Base-by-base conservation (phyloP, 2,329 filamentous ascomycete genomes). In the Trichoderma citrinoviride region DNA sequence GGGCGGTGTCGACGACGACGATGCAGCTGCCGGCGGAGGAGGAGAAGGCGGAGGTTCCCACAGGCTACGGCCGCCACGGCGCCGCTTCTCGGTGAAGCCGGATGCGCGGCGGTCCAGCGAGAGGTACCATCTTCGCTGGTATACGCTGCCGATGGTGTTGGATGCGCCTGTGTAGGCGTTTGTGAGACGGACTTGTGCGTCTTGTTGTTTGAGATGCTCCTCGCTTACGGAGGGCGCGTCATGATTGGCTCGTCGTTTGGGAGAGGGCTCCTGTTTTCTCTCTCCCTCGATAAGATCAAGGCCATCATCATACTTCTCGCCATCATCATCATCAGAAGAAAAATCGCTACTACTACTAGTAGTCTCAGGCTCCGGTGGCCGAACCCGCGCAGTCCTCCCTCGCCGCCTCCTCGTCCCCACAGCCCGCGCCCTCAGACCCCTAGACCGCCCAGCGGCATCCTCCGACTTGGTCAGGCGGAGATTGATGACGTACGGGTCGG, bases 111-210 rank as follows among this genome's bases (percentile, higher is more conserved):
- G 79, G 70, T 91, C 89, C 1, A 91, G 77, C 12, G 83, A 84
- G 19, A 90, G 70, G 66, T 85, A 90, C 89, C 88, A 91, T 47
- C 81, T 79, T 5, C 88, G 81, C 73, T 91, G 88, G 69, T 91
- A 84, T 4, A 91, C 78, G 43, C 87, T 90, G 6, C 83, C 85
- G 46, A 91, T 87, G 3, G 81, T 84, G 70, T 91, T 91, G 1
- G 71, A 79, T 0, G 89, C 86, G 5, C 89, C 88, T 0, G 83
- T 77, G 70, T 91, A 91, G 5, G 88, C 87, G 69, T 91, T 91
- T 6, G 82, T 85, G 2, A 73, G 73, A 7, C 85, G 82, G 25
- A 89, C 82, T 29, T 83, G 75, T 44, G 83, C 80, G 65, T 87
- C 82, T 46, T 54, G 46, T 8, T 80, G 71, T 69, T 84, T 79